These are phyloP conservation scores for Zygnema cylindricum DNA, from an alignment of 139 green algal genomes.

Conservation along the genomic window DNA sequence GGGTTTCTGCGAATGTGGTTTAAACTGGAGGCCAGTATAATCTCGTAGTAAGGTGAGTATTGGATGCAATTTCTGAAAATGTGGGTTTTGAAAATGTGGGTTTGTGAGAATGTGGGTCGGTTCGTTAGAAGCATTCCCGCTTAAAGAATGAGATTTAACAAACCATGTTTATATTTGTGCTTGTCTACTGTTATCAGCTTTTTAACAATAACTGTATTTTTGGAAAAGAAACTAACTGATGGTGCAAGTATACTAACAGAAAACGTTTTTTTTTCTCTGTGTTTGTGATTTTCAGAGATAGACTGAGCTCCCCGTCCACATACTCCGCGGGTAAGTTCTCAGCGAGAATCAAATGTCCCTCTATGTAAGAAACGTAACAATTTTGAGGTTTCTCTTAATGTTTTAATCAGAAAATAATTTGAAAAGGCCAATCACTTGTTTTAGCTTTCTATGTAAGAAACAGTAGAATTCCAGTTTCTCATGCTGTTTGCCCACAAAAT, in stretches of 20 bases:
- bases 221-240: not conserved
- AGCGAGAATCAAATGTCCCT: slow-evolving; percentile 13
- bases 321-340: slow-evolving; percentile 28
- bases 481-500: not conserved
- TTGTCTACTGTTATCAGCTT: not conserved
- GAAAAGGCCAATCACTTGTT: too few relatives aligned
- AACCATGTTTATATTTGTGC: too few relatives aligned
- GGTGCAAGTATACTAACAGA: not conserved
- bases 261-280: not conserved
- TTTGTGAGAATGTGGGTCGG: too few relatives aligned
- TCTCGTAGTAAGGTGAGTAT: not conserved
- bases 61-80: too few relatives aligned
- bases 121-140: too few relatives aligned
- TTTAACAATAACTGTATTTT: not conserved
- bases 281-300: not conserved
- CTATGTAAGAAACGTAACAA: too few relatives aligned
- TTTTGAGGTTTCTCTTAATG: too few relatives aligned
- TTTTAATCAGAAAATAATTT: too few relatives aligned
- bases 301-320: slow-evolving; percentile 4
- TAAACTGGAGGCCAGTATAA: not conserved
- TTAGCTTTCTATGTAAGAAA: not conserved
- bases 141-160: too few relatives aligned
- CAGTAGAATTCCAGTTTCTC: not conserved
- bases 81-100: too few relatives aligned
- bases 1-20: not conserved